Base-by-base conservation (phyloP, 345 rosid genomes). In the Sonneratia caseolaris region DNA sequence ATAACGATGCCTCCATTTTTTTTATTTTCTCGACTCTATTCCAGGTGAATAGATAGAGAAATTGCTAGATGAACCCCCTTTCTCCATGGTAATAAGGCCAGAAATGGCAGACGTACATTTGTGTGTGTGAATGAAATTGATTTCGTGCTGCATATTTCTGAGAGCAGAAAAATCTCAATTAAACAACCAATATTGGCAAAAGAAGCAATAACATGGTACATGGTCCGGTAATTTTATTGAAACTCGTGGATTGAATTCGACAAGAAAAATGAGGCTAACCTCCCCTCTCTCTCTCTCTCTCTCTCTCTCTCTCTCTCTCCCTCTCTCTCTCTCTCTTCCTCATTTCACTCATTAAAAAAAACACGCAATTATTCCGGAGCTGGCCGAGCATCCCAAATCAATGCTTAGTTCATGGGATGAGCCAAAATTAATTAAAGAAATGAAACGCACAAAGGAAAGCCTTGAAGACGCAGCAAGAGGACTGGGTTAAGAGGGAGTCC, bases 401-500 rank as follows among this genome's bases (percentile, higher is more conserved):
- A 9, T 10, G 10, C 5, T 42, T 5, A 5, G 7, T 42, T 42
- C 45, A 42, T 42, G 45, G 45, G 45, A 42, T 42, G 45, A 42
- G 45, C 45, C 45, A 42, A 42, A 42, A 42, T 2, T 42, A 47
- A 47, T 13, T 5, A 47, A 13, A 8, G 51, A 13, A 47, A 47
- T 47, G 51, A 47, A 47, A 13, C 15, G 0, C 15, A 9, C 51
- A 47, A 47, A 47, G 10, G 45, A 10, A 47, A 47, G 9, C 11
- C 51, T 13, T 47, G 51, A 5, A 47, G 7, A 9, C 51, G 35
- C 64, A 21, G 24, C 51, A 65, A 22, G 55, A 57, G 42, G 57
- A 27, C 43, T 69, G 12, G 27, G 68, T 67, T 69, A 77, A 56
- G 38, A 65, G 67, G 43, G 69, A 55, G 49, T 59, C 71, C 45